These are phyloP conservation scores for Apiospora arundinis DNA, from an alignment of 2,329 filamentous ascomycete genomes.

Conservation along the genomic window DNA sequence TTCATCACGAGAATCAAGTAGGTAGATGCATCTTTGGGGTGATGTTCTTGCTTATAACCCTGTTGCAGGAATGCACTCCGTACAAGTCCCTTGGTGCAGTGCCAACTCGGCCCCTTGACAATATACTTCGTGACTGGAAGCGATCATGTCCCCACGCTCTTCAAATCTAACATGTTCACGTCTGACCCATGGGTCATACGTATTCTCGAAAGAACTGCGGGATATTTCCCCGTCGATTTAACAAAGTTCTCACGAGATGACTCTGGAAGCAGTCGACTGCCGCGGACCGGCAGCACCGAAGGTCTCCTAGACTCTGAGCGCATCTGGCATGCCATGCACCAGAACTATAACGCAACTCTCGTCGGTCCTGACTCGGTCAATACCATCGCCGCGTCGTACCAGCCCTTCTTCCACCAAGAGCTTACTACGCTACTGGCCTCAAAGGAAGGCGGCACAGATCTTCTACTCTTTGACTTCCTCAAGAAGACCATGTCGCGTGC, in stretches of 20 bases:
- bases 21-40: too few relatives aligned
- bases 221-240: too few relatives aligned
- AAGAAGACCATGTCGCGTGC: constrained; percentile 1
- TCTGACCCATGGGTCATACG: constrained; percentile 7
- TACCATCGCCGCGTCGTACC: constrained; percentile 7
- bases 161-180: neutral
- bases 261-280: too few relatives aligned
- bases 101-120: constrained; percentile 4
- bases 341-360: neutral
- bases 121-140: neutral
- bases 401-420: neutral
- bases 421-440: too few relatives aligned
- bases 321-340: constrained; percentile 21
- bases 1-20: too few relatives aligned
- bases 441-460: neutral
- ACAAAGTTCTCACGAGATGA: too few relatives aligned
- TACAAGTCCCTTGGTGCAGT: neutral
- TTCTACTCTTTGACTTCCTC: constrained; percentile 20
- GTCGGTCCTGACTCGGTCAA: neutral
- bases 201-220: too few relatives aligned
- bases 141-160: neutral
- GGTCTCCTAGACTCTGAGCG: too few relatives aligned
- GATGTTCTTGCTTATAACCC: too few relatives aligned
- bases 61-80: too few relatives aligned
- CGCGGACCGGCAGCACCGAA: too few relatives aligned